Evolutionary conservation across 1,139 yeast species (phyloP).

Genomic region (Magnusiomyces ingens): DNA sequence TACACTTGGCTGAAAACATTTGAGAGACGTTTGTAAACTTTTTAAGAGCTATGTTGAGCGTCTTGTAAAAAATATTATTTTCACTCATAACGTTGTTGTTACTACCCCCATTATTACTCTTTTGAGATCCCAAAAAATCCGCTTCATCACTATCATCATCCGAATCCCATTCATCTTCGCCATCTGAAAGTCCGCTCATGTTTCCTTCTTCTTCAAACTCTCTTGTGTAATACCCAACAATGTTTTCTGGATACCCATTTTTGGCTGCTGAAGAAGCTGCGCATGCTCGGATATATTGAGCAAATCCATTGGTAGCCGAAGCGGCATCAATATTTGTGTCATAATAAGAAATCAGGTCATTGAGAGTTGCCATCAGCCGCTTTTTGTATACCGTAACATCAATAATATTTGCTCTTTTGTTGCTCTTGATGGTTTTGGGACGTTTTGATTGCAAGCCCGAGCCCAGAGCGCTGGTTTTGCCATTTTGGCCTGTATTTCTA

Average conservation of each 20-base stretch:
- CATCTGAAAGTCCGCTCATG: too few relatives aligned
- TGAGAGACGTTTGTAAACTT: background rate
- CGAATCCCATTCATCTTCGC: background rate
- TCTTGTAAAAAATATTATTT: background rate
- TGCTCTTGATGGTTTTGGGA: too few relatives aligned
- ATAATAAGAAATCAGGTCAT: constrained; percentile 2
- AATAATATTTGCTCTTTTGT: too few relatives aligned
- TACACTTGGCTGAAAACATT: background rate
- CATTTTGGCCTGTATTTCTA: too few relatives aligned
- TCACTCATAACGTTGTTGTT: background rate
- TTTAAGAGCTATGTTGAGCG: background rate
- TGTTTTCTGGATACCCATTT: background rate
- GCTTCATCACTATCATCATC: background rate
- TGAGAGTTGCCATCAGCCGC: constrained; percentile 5
- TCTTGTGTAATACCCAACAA: background rate
- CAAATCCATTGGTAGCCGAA: too few relatives aligned
- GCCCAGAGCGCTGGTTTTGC: too few relatives aligned
- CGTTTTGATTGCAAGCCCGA: too few relatives aligned
- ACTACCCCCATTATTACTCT: too few relatives aligned
- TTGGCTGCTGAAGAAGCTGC: background rate
- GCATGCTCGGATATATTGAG: too few relatives aligned
- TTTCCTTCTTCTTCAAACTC: background rate
- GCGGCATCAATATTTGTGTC: background rate
- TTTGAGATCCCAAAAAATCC: too few relatives aligned
- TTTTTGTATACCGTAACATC: background rate